phyloP scores from a whole-genome alignment of 345 rosid genomes.

The Streptanthus diversifolius region DNA sequence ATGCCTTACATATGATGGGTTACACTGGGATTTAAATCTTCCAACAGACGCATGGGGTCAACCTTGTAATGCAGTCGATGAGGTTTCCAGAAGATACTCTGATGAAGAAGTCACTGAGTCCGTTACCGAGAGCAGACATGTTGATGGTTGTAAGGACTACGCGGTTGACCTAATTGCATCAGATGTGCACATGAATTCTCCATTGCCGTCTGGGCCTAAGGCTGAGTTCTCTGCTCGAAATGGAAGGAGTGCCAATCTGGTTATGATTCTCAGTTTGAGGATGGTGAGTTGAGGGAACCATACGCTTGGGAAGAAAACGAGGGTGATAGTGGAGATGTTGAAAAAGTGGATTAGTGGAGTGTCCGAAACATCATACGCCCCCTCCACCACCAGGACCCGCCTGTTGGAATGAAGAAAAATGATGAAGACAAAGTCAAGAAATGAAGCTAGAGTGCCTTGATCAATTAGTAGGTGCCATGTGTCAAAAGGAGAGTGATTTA shows the following conservation, averaged over 20 bases:
- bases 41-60: slow-evolving; percentile 46
- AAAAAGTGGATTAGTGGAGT: slow-evolving; percentile 53
- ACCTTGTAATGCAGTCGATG: slow-evolving; percentile 31
- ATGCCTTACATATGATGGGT: slow-evolving; percentile 23
- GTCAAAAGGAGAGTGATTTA: too few species aligned
- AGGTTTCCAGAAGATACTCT: slow-evolving; percentile 3
- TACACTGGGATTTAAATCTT: slow-evolving; percentile 54
- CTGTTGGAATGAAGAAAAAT: too few species aligned
- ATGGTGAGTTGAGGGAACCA: too few species aligned
- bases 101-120: slow-evolving; percentile 18
- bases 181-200: slow-evolving; percentile 7
- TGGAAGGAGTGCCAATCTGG: too few species aligned
- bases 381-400: too few species aligned
- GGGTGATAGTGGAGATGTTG: slow-evolving; percentile 34
- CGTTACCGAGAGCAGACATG: neutral
- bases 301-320: too few species aligned
- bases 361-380: too few species aligned
- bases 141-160: neutral
- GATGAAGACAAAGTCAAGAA: too few species aligned
- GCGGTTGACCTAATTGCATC: slow-evolving; percentile 10
- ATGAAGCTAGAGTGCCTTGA: too few species aligned
- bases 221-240: slow-evolving; percentile 1
- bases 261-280: too few species aligned
- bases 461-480: too few species aligned
- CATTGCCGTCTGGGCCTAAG: slow-evolving; percentile 5